Evolutionary conservation across 2,329 filamentous ascomycete genomes (phyloP), one percentile per base, ranked within the genome.

Genomic region (Neoscytalidium dimidiatum): DNA sequence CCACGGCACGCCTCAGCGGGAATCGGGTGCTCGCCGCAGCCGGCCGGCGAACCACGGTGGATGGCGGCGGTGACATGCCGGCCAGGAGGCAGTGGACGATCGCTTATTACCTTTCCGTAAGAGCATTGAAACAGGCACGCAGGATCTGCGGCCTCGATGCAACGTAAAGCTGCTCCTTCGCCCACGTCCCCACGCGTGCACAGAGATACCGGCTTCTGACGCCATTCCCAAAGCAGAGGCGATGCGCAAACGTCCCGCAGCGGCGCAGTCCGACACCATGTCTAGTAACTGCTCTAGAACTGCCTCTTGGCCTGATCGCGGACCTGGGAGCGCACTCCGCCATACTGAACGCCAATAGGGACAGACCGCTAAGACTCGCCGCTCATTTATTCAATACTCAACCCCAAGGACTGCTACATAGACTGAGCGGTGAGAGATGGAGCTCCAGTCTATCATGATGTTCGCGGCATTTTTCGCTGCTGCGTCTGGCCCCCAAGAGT

Each of bases 221-320:
- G 46, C 61, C 48, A 44, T 23, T 3, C 61, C 61, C 28, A 33
- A 63, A 33, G n/a, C 26, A 48, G 61, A 13, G n/a, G 61, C 35
- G 61, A 63, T 63, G 61, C 49, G 61, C 61, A 53, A 17, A 51
- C 61, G 61, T 63, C 61, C 61, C 61, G 61, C 61, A 63, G 38
- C 61, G 61, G 61, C 61, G 49, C 33, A 63, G 61, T 53, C 48
- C 61, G 61, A 35, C 61, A 63, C 48, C 46, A 63, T 63, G 35
- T 53, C 46, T 51, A 49, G 58, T 19, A 38, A 11, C 58, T 41
- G 61, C 61, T 63, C 61, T 53, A 63, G 48, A 63, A 63, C 61
- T 53, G 61, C 35, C 61, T 31, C 29, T 44, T 63, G 61, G 61
- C 49, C 61, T 63, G 49, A 26, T 43, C 26, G 61, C 61, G 58